These are phyloP conservation scores for Aspergillus sp. DNA, from an alignment of 2,329 filamentous ascomycete species.

Conservation along the genomic window DNA sequence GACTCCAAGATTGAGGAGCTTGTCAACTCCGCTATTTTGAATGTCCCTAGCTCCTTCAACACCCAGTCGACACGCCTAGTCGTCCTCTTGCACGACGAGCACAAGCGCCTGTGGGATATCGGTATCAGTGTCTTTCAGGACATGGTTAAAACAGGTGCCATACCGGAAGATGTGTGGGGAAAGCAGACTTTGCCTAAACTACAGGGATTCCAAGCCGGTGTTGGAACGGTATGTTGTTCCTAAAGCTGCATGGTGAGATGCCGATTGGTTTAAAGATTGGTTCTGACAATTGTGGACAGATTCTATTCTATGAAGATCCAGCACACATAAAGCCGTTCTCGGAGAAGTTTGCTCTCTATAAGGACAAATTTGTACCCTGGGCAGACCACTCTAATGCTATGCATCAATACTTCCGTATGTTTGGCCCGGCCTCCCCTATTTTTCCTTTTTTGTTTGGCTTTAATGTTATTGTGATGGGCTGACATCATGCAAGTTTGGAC, in stretches of 20 bases:
- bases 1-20: conserved; percentile 39
- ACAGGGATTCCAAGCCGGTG: conserved; percentile 65
- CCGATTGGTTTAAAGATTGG: conserved; percentile 28
- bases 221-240: conserved; percentile 64
- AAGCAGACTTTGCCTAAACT: conserved; percentile 47
- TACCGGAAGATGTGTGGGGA: conserved; percentile 57
- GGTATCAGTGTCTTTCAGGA: conserved; percentile 63
- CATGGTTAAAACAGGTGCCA: conserved; percentile 59
- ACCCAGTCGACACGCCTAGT: conserved; percentile 77
- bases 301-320: conserved; percentile 85
- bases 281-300: conserved; percentile 24
- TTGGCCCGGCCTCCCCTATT: not conserved
- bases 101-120: conserved; percentile 85
- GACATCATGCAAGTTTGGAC: conserved; percentile 61
- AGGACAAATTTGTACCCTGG: conserved; percentile 78
- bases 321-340: conserved; percentile 65
- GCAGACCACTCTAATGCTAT: conserved; percentile 76
- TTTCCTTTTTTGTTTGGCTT: not conserved
- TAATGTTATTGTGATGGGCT: not conserved
- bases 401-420: conserved; percentile 66
- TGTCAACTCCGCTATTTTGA: conserved; percentile 54
- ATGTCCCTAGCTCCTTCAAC: conserved; percentile 84
- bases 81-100: conserved; percentile 76
- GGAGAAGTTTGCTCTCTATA: conserved; percentile 69
- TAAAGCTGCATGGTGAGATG: not conserved